Conservation (phyloP, 2,329 filamentous ascomycete species). For the Pyrenophora graminea region DNA sequence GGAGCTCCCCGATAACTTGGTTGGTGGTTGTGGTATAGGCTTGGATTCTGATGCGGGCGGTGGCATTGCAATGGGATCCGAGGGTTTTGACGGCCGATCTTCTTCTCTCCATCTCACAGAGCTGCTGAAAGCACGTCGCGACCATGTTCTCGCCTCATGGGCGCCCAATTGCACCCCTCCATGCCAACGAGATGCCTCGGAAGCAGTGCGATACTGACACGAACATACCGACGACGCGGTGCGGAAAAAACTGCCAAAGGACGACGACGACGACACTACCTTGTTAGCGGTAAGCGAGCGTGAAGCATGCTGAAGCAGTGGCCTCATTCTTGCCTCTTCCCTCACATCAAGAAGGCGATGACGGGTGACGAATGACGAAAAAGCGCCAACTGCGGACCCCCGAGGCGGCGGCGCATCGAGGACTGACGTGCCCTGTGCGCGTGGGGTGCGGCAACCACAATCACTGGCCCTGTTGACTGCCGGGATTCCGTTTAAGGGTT, state of each 20-base stretch:
- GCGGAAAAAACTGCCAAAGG: conserved; percentile 14
- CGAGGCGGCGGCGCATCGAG: conserved; percentile 22
- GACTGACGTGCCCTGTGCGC: conserved; percentile 33
- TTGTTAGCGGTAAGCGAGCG: conserved; percentile 33
- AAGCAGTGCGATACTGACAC: conserved; percentile 37
- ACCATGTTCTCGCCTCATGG: conserved; percentile 1
- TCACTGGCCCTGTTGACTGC: conserved; percentile 15
- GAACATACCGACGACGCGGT: conserved; percentile 29
- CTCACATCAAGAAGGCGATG: conserved; percentile 31
- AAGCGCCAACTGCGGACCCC: conserved; percentile 13
- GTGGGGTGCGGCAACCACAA: conserved; percentile 24
- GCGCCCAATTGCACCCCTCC: conserved; percentile 9
- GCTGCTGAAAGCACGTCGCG: conserved; percentile 24
- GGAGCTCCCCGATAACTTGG: conserved; percentile 8
- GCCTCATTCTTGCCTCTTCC: conserved; percentile 42
- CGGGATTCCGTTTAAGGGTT: conserved; percentile 28
- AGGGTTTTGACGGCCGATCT: conserved; percentile 18
- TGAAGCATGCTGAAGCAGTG: conserved; percentile 49
- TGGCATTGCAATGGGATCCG: conserved; percentile 27
- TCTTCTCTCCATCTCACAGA: conserved; percentile 29
- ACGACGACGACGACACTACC: conserved; percentile 16
- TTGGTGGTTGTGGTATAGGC: conserved; percentile 8
- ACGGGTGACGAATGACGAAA: conserved; percentile 20
- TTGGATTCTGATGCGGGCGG: conserved; percentile 22
- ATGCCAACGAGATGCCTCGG: conserved; percentile 14